These are phyloP conservation scores for Colletotrichum tropicicola DNA, from an alignment of 2,329 filamentous ascomycete species.

Conservation along the genomic window DNA sequence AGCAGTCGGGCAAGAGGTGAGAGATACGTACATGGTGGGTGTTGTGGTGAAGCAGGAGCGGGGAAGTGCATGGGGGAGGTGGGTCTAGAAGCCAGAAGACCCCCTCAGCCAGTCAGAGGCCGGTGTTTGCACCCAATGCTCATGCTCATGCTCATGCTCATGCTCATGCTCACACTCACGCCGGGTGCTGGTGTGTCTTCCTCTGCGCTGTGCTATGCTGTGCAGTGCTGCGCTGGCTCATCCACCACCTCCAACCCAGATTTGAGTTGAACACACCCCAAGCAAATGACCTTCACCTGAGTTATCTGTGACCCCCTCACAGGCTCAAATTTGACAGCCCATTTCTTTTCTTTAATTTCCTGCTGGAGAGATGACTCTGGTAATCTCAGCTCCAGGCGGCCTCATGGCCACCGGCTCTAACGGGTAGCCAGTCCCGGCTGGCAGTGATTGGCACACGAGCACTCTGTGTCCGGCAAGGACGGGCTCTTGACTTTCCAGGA, in stretches of 20 bases:
- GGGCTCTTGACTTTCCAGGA: neutral
- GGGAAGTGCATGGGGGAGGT: conserved; percentile 23
- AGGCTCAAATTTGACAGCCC: conserved; percentile 3
- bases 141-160: neutral
- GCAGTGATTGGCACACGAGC: neutral
- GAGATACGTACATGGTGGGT: conserved; percentile 19
- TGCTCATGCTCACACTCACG: too few relatives aligned
- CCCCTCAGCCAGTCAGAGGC: neutral
- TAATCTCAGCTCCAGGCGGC: conserved; percentile 1
- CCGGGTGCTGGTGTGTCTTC: conserved; percentile 2
- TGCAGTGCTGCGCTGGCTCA: conserved; percentile 18
- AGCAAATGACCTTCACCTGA: conserved; percentile 22
- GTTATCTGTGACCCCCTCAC: conserved; percentile 18
- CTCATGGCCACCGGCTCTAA: neutral
- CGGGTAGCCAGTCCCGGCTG: neutral
- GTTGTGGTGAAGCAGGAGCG: conserved; percentile 22
- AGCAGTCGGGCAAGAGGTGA: conserved; percentile 8
- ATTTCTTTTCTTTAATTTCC: conserved; percentile 20
- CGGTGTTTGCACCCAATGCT: neutral
- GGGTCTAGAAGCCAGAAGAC: neutral
- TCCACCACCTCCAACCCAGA: neutral
- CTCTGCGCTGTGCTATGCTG: conserved; percentile 2
- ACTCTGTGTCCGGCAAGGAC: neutral
- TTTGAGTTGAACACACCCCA: neutral
- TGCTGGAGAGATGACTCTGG: conserved; percentile 1